Evolutionary conservation across 129 eudicot species (phyloP), one percentile per base, ranked within the genome.

Genomic region (Apium graveolens): DNA sequence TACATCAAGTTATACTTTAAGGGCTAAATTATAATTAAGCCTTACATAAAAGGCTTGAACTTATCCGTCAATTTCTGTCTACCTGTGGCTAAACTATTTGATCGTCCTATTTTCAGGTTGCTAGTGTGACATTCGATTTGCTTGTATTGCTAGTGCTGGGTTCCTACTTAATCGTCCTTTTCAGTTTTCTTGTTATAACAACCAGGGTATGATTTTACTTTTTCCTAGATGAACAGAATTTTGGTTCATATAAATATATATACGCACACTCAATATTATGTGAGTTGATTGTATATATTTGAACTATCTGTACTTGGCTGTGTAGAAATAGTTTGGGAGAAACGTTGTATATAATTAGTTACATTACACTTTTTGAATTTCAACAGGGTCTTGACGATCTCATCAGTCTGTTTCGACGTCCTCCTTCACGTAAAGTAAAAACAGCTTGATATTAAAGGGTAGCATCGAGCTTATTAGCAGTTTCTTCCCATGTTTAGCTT

Each of bases 331-430:
- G 10, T 31, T 65, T 66, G 14, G 39, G 31, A 66, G 41, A 66
- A 5, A 62, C 39, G 12, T 66, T 29, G 9, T 43, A 2, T 42
- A 74, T 44, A 74, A 74, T 44, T 3, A 26, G 32, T 27, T 31
- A 12, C 20, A 38, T 51, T 76, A n/a, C 16, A 38, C 41, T 76
- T 20, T 63, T 79, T 39, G 68, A 74, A 21, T 83, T 32, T 86
- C 32, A 26, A 86, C 97, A 95, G 99, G 99, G 99, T 78, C 88
- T 96, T 35, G 97, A 96, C 48, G 99, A 96, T 90, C 90, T 96
- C 57, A 96, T 96, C 81, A 89, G 97, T 83, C 85, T 92, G 24
- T 96, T 96, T 78, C 97, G 99, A 12, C 93, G 97, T 6, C 97
- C 99, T 70, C 88, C 97, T 66, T 90, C 99, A 14, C 94, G 99